A percentile compares a stretch with the other conserved stretches of the same genome.
These are phyloP conservation scores for Pleurotus platypus DNA, from an alignment of 768 basidiomycete genomes.

Conservation along the genomic window DNA sequence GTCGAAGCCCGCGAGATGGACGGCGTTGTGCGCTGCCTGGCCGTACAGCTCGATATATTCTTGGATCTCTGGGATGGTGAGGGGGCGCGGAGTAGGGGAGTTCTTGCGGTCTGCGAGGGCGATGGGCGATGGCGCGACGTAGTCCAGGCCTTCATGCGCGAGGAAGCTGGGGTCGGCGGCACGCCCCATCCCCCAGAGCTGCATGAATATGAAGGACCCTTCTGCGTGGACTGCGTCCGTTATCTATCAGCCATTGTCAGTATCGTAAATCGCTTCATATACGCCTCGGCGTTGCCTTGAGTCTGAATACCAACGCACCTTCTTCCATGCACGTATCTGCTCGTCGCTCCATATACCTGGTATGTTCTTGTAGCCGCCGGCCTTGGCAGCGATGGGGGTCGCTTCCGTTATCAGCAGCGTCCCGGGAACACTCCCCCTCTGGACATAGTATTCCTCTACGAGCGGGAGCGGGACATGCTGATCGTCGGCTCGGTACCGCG, in stretches of 20 bases:
- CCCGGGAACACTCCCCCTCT: slow-evolving; percentile 31
- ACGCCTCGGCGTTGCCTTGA: too few species aligned
- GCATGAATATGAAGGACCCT: slow-evolving; percentile 35
- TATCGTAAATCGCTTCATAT: neutral
- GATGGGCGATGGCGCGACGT: slow-evolving; percentile 24
- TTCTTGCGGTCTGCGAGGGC: slow-evolving; percentile 6
- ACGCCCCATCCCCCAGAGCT: slow-evolving; percentile 48
- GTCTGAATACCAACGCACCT: slow-evolving; percentile 22
- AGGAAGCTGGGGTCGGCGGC: slow-evolving; percentile 20
- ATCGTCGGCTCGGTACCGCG: slow-evolving; percentile 22
- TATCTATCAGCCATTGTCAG: slow-evolving; percentile 13
- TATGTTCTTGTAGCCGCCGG: slow-evolving; percentile 27
- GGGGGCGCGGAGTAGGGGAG: slow-evolving; percentile 22
- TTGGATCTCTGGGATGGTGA: slow-evolving; percentile 35
- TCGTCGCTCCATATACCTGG: slow-evolving; percentile 49
- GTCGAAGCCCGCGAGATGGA: slow-evolving; percentile 49
- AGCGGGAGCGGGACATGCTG: slow-evolving; percentile 25
- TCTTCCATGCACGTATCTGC: slow-evolving; percentile 53
- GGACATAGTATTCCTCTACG: slow-evolving; percentile 32
- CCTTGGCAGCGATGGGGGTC: slow-evolving; percentile 29
- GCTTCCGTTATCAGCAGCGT: slow-evolving; percentile 45
- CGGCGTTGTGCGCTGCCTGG: slow-evolving; percentile 39
- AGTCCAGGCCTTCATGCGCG: slow-evolving; percentile 18
- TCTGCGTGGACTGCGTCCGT: slow-evolving; percentile 17
- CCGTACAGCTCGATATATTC: slow-evolving; percentile 39